Conservation (phyloP, 768 basidiomycete species). For the Kwoniella heveanensis region DNA sequence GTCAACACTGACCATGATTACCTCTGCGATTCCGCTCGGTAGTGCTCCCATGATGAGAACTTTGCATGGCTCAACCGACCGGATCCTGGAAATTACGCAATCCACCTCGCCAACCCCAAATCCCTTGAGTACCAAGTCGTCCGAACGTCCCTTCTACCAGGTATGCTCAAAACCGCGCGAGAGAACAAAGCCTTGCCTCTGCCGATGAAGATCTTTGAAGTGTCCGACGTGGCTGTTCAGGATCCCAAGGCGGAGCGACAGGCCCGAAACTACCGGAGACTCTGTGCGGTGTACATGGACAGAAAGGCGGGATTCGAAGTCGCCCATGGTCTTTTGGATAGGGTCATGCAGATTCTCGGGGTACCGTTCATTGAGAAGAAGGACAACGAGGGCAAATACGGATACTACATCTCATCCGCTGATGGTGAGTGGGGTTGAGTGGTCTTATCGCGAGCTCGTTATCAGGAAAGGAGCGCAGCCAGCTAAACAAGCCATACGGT, state of each 20-base stretch:
- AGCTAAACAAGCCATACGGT: too few species aligned
- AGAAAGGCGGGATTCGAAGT: constrained; percentile 96
- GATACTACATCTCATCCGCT: constrained; percentile 89
- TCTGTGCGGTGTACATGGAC: constrained; percentile 93
- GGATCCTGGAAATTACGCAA: constrained; percentile 77
- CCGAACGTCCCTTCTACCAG: constrained; percentile 91
- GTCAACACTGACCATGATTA: too few species aligned
- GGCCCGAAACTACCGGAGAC: constrained; percentile 75
- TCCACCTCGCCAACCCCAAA: constrained; percentile 95
- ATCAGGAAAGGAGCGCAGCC: too few species aligned
- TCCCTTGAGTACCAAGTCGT: constrained; percentile 98
- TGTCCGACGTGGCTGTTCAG: constrained; percentile 89
- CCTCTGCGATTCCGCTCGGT: constrained; percentile 12
- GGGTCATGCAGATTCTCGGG: constrained; percentile 94
- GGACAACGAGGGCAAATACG: constrained; percentile 59
- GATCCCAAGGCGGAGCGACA: constrained; percentile 67
- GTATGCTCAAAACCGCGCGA: constrained; percentile 92
- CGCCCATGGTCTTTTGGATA: constrained; percentile 89
- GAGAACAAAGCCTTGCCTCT: constrained; percentile 93
- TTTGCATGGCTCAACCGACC: constrained; percentile 86
- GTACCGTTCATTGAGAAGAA: constrained; percentile 71
- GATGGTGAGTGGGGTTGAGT: constrained; percentile 78
- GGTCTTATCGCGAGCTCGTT: too few species aligned
- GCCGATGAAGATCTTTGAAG: constrained; percentile 91
- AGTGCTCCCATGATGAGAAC: constrained; percentile 99